A percentile compares a stretch with the other conserved stretches of the same genome.
phyloP scores from a whole-genome alignment of 108 stramenopile genomes.

The Nitzschia sp. region DNA sequence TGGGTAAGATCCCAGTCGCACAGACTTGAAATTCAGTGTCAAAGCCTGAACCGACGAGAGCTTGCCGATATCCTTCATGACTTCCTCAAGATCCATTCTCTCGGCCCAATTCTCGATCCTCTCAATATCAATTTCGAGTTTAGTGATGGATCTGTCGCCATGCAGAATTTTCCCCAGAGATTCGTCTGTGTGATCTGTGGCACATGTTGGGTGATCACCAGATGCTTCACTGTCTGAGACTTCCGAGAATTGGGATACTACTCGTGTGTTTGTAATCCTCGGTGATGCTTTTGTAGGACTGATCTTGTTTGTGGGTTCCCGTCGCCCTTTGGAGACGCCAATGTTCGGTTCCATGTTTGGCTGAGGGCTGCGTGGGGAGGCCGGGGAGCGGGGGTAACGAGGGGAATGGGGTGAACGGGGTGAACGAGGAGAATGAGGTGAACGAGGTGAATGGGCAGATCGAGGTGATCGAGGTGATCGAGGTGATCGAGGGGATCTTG shows the following conservation, averaged over 20 bases:
- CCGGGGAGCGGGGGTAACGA: too few species aligned
- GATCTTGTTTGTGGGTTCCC: background rate
- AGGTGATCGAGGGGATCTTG: too few species aligned
- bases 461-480: too few species aligned
- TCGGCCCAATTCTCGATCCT: conserved; percentile 3
- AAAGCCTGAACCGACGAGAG: conserved; percentile 12
- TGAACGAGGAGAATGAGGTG: too few species aligned
- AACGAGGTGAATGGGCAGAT: too few species aligned
- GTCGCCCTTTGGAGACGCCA: background rate
- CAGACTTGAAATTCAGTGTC: background rate
- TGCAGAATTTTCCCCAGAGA: background rate
- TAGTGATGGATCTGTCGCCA: conserved; percentile 5
- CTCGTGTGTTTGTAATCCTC: too few species aligned
- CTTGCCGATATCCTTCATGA: conserved; percentile 11
- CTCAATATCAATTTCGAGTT: conserved; percentile 4
- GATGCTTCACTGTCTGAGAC: background rate
- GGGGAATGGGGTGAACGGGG: too few species aligned
- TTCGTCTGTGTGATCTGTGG: background rate
- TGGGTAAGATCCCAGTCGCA: background rate
- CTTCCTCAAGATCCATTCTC: background rate
- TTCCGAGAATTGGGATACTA: too few species aligned
- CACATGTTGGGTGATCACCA: background rate
- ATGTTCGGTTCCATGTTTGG: too few species aligned
- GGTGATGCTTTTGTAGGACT: too few species aligned
- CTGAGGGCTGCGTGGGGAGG: too few species aligned